Base-by-base conservation (phyloP, 1,284 basidiomycete species). In the Irpex sp. region DNA sequence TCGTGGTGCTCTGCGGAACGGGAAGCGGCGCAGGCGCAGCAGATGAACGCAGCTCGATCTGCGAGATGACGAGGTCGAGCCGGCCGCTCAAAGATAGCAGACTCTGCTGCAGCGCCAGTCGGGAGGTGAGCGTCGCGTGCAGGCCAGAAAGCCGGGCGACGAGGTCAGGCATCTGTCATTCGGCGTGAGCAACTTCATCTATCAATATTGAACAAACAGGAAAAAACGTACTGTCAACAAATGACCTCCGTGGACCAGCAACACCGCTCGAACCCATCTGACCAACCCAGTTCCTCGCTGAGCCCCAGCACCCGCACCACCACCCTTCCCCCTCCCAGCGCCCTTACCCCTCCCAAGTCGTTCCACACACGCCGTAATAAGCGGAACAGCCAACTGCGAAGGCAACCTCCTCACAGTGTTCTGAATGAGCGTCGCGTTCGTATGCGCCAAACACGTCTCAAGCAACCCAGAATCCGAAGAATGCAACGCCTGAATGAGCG, bases 401-500 rank as follows among this genome's bases (percentile, higher is more conserved):
- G 95, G 95, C 56, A 99, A 79, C 64, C 93, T 85, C 66, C 88
- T 84, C 53, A 99, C 90, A 1, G 97, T 98, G 72, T 94, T 94
- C 60, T 89, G 85, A 68, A 99, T 93, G 50, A 99, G 79, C 0
- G 80, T 77, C 7, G 85, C 80, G 68, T 97, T 90, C 17, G 94
- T 92, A 77, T 98, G 94, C 0, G 85, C 79, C 36, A 99, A 79
- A 78, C 95, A 98, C 33, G 91, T 89, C 71, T 97, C 94, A 62
- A 99, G 80, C 47, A 99, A 79, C 5, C 89, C 87, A 0, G 90
- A 86, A 79, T 99, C 97, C 19, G 92, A 92, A 2, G 97, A 98
- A 75, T 99, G 97, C 55, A 99, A 79, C 0, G 97, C 97, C 77
- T 99, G 97, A 58, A 97, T 94, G 57, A 99, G 84, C 13, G 97